Base-by-base conservation (phyloP, 805 yeast genomes). In the Kodamaea nitidulidarum region DNA sequence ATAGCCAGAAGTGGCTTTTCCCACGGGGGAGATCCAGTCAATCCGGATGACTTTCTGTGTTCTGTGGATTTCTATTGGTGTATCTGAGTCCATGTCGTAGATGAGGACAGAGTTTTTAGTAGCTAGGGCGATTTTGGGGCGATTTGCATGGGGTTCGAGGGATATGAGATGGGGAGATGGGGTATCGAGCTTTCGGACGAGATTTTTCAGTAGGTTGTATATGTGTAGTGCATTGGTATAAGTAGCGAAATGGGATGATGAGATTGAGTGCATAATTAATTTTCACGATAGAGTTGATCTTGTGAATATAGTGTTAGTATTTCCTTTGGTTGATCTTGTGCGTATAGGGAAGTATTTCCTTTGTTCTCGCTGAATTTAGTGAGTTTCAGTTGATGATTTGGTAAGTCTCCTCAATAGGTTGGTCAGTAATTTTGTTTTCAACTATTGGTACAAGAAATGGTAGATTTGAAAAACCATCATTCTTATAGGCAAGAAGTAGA, bases 1-100 rank as follows among this genome's bases (percentile, higher is more conserved):
- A 45, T 66, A 65, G 11, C 68, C 66, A 10, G 40, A 49, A 2
- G 32, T 24, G 26, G 28, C 11, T 10, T 24, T 15, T 3, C 15
- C n/a, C 10, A 18, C n/a, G 0, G 66, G 61, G 0, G 59, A 60
- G 8, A 68, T 54, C 73, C 73, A 68, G 36, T 52, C 54, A 32
- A 67, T 47, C 8, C 46, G 43, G 9, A 55, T 57, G 2, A 67
- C 55, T 0, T 67, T 68, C 11, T 58, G 61, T 6, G 53, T 41
- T 38, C 55, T 67, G 30, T 55, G 61, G 9, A 68, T 61, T 14
- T 62, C 39, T 10, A 63, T 54, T 4, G 72, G 71, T 35, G 51
- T 33, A 12, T 32, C 29, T 12, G 35, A 36, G 7, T 39, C 30
- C 15, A 29, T 20, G 25, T 32, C 34, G 30, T 39, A 39, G n/a